Conservation (phyloP, 352 stramenopile genomes). For the Globisporangium echinulatum region DNA sequence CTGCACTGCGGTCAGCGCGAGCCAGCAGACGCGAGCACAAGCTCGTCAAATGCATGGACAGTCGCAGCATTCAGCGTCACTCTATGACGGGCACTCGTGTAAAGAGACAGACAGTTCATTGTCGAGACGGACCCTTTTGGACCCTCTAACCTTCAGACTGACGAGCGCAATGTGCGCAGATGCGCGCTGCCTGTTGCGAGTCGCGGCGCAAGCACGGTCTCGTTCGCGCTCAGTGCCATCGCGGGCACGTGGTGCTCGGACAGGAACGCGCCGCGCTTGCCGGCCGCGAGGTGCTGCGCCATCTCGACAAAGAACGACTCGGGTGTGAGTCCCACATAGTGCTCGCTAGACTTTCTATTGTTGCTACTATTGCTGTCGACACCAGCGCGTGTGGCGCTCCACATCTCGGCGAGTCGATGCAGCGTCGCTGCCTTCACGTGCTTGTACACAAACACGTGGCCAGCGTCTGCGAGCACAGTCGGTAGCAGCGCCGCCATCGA, state of each 20-base stretch:
- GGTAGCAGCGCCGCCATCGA: constrained; percentile 3
- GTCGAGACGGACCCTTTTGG: not conserved
- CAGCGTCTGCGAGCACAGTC: constrained; percentile 4
- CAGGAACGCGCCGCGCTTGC: constrained; percentile 44
- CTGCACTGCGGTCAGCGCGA: not conserved
- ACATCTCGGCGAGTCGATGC: constrained; percentile 20
- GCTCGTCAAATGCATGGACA: too few relatives aligned
- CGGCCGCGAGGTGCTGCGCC: constrained; percentile 33
- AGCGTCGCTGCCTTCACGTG: constrained; percentile 19
- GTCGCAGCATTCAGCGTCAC: too few relatives aligned
- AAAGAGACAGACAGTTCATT: not conserved
- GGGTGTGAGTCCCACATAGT: constrained; percentile 42
- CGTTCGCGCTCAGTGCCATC: constrained; percentile 56
- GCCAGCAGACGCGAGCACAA: not conserved
- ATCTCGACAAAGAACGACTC: constrained; percentile 60
- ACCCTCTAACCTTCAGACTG: not conserved
- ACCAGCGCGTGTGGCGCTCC: constrained; percentile 1
- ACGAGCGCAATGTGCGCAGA: constrained; percentile 4
- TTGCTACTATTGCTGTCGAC: not conserved
- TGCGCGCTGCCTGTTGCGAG: not conserved
- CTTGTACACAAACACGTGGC: constrained; percentile 18
- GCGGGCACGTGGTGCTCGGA: constrained; percentile 25
- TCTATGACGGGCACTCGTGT: too few relatives aligned
- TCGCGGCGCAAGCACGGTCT: constrained; percentile 19
- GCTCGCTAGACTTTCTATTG: constrained; percentile 11